Base-by-base conservation (phyloP, 768 basidiomycete species). In the Strobilomyces confusus region DNA sequence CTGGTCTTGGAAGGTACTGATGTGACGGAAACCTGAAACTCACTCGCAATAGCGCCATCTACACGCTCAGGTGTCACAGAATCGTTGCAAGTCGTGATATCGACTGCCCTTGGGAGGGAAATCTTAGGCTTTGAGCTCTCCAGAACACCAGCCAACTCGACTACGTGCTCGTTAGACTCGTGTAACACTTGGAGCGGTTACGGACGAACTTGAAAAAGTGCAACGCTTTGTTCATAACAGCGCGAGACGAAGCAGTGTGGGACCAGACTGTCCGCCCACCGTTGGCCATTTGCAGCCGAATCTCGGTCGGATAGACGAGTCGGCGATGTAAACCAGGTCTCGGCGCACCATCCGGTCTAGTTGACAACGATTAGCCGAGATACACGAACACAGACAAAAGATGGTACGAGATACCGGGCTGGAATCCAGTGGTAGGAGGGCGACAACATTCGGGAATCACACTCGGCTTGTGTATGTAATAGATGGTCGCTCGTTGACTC, bases 91-190 rank as follows among this genome's bases (percentile, higher is more conserved):
- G 79, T 81, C 29, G 78, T 78, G 22, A 81, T 57, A 57, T 81
- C 80, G 3, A 79, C 75, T 4, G 63, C 60, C 15, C 76, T 76
- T 4, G 69, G 62, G 1, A 69, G 15, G 82, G 66, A 45, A 69
- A 72, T 0, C 63, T 65, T 2, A 82, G 65, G 52, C 77, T 78
- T 49, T 80, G 71, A 0, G 80, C 81, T 82, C 81, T 5, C 79
- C 79, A 19, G 81, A 66, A 60, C 77, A 78, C 80, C 81, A 82
- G 9, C 69, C 80, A 32, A 82, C 73, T 80, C 80, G 48, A 15
- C 37, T 29, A n/a, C 14, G 17, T 15, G 33, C 14, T 36, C 19
- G 37, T 47, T 26, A 33, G 15, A 11, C 11, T 23, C 23, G 41
- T 32, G 2, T 5, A 30, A 32, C 3, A 32, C 4, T n/a, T 4